Conservation (phyloP, 164 flowering plant species). For the Amborella trichopoda region DNA sequence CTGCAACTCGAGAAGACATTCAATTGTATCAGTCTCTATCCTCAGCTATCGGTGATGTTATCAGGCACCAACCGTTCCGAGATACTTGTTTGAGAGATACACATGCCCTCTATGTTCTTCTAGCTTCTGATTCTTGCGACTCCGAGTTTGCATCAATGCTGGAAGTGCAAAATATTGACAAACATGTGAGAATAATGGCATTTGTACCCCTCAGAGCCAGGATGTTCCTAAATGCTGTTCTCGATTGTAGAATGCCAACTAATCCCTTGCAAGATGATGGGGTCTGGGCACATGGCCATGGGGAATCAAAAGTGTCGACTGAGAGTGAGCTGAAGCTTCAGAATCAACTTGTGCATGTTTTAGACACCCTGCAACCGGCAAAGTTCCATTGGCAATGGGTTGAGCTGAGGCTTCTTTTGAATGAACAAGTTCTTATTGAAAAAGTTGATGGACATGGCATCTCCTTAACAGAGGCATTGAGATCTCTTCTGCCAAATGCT, state of each 20-base stretch:
- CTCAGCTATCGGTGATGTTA: conserved; percentile 51
- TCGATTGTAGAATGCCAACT: conserved; percentile 67
- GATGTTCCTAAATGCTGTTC: conserved; percentile 68
- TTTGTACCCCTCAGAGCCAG: conserved; percentile 92
- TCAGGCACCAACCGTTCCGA: conserved; percentile 82
- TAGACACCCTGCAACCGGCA: conserved; percentile 87
- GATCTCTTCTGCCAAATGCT: conserved; percentile 48
- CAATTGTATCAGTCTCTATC: conserved; percentile 47
- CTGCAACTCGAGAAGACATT: conserved; percentile 47
- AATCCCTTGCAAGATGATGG: conserved; percentile 32
- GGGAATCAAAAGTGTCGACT: conserved; percentile 29
- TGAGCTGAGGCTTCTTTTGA: conserved; percentile 84
- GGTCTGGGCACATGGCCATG: conserved; percentile 30
- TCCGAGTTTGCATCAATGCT: conserved; percentile 75
- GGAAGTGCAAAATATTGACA: conserved; percentile 52
- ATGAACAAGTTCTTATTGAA: conserved; percentile 81
- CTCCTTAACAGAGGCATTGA: conserved; percentile 61
- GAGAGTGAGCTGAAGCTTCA: conserved; percentile 57
- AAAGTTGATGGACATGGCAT: conserved; percentile 44
- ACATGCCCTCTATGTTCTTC: conserved; percentile 51
- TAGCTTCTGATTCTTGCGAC: conserved; percentile 69
- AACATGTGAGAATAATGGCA: conserved; percentile 40
- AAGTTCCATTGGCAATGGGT: conserved; percentile 99
- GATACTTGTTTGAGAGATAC: conserved; percentile 74
- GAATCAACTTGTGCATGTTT: conserved; percentile 70